These are phyloP conservation scores for Brassica nigra DNA, from an alignment of 345 rosid species.

Conservation along the genomic window DNA sequence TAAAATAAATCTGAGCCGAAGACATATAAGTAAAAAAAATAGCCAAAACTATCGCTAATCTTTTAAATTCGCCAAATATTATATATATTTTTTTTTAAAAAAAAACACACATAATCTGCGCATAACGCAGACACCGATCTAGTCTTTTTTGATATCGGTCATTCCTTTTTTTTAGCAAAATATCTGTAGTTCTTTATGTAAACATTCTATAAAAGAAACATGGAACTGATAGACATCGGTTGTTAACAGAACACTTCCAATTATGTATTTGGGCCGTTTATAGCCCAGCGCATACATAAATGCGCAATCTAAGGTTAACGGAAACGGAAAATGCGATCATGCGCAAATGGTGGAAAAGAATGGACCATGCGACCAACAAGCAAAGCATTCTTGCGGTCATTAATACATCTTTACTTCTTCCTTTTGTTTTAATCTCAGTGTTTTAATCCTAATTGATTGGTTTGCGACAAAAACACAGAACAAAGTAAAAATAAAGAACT, in stretches of 20 bases:
- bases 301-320: constrained; percentile 29
- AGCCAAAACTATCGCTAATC: no score
- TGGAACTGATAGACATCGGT: no score
- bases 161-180: no score
- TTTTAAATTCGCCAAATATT: no score
- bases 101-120: no score
- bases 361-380: constrained; percentile 36
- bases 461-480: constrained; percentile 3
- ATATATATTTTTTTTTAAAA: no score
- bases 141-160: no score
- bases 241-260: background rate
- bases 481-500: constrained; percentile 1
- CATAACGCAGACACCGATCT: no score
- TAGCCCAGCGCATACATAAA: background rate
- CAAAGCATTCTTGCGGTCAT: constrained; percentile 33
- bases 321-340: constrained; percentile 8
- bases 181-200: no score
- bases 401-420: constrained; percentile 10
- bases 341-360: constrained; percentile 38
- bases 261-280: background rate
- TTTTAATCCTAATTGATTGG: constrained; percentile 25
- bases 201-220: no score
- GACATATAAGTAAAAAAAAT: no score
- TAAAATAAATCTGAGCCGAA: no score
- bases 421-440: constrained; percentile 23